Percentiles rank a stretch among this genome's conserved stretches.
These are phyloP conservation scores for Phytophthora litchii DNA, from an alignment of 352 stramenopile genomes.

Conservation along the genomic window DNA sequence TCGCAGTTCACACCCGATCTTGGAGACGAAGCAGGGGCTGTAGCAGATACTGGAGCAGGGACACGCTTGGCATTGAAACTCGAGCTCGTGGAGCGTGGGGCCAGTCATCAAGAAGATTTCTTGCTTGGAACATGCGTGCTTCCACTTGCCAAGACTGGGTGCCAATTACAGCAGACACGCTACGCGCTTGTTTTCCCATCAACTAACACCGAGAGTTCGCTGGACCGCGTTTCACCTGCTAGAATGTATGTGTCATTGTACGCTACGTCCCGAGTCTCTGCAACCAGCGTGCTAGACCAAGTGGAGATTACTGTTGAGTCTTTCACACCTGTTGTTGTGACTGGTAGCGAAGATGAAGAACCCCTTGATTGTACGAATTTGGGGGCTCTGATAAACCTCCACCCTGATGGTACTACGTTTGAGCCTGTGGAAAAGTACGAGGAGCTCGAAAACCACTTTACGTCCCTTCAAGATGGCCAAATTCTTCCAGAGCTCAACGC, in stretches of 20 bases:
- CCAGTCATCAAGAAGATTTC: conserved; percentile 71
- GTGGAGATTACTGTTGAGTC: conserved; percentile 31
- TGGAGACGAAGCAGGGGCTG: background rate
- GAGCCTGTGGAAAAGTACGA: background rate
- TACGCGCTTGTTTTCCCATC: conserved; percentile 37
- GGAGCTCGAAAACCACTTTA: conserved; percentile 23
- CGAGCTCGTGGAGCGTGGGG: conserved; percentile 65
- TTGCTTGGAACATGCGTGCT: conserved; percentile 43
- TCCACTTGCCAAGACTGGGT: conserved; percentile 28
- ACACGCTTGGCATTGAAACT: conserved; percentile 38
- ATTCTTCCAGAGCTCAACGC: background rate
- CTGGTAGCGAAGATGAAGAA: conserved; percentile 29
- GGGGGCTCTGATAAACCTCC: conserved; percentile 10
- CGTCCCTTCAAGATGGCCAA: conserved; percentile 20
- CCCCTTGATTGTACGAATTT: conserved; percentile 25
- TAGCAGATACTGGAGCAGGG: background rate
- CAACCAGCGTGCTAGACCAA: conserved; percentile 13
- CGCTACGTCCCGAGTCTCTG: conserved; percentile 4
- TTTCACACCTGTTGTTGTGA: conserved; percentile 35
- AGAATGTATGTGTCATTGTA: conserved; percentile 31
- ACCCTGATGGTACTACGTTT: background rate
- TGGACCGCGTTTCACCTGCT: background rate
- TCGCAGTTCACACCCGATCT: background rate
- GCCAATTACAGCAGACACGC: conserved; percentile 29
- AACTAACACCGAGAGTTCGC: background rate